A percentile compares a stretch with the other conserved stretches of the same genome.
These are phyloP conservation scores for Patellifolia procumbens DNA, from an alignment of 179 eudicot genomes.

Conservation along the genomic window DNA sequence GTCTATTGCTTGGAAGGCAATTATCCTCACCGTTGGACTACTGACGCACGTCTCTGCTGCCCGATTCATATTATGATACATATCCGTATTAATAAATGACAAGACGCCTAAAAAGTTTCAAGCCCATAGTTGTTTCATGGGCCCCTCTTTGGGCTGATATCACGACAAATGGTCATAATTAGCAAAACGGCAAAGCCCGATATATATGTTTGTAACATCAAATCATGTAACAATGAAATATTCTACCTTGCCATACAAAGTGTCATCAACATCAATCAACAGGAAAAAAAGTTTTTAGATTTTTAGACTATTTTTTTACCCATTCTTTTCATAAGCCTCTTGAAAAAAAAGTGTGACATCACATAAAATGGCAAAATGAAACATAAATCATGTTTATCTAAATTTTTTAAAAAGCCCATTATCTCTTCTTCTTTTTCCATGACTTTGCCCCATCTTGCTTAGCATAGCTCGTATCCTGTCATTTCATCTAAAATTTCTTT, in stretches of 20 bases:
- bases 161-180: neutral
- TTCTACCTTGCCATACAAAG: slow-evolving; percentile 13
- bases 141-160: slow-evolving; percentile 11
- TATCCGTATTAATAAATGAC: too few species aligned
- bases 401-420: neutral
- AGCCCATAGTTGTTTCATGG: neutral
- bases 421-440: neutral
- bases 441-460: neutral
- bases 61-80: too few species aligned
- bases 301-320: neutral
- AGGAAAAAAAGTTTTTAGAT: neutral
- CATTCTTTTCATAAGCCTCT: neutral
- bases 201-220: slow-evolving; percentile 3
- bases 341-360: slow-evolving; percentile 16
- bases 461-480: slow-evolving; percentile 17
- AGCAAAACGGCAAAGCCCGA: neutral
- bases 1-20: slow-evolving; percentile 10
- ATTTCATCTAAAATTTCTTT: slow-evolving; percentile 18
- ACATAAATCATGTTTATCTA: neutral
- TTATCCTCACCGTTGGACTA: neutral
- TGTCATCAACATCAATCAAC: slow-evolving; percentile 17
- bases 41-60: neutral
- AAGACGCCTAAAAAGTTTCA: neutral
- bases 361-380: slow-evolving; percentile 10
- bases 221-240: slow-evolving; percentile 16